Evolutionary conservation across 2,329 filamentous ascomycete genomes (phyloP), one percentile per base, ranked within the genome.

Genomic region (Phyllosticta citrichinensis): DNA sequence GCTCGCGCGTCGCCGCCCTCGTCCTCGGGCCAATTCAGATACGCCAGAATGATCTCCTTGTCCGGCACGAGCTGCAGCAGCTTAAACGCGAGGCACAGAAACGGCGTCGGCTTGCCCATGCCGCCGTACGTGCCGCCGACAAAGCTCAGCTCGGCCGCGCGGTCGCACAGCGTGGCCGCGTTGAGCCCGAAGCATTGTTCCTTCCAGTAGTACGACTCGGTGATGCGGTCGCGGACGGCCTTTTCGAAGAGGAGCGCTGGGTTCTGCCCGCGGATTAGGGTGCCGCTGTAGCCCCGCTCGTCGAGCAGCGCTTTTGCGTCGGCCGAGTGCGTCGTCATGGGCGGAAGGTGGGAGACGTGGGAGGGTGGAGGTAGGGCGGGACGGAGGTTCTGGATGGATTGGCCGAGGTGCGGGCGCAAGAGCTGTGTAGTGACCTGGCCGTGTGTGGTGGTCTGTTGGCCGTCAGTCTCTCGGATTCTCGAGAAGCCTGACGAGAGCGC

Each of bases 131-230:
- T 96, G 66, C 94, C 94, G 64, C 92, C 94, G 61, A 99, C 83
- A 74, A 88, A 94, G 56, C 79, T 82, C 55, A 99, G 83, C 67
- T 93, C 88, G 25, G 91, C 88, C 0, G 95, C 92, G 65, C 94
- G 89, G 76, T 97, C 90, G 68, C 96, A 87, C 5, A 99, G 74
- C 0, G 84, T 87, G 1, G 85, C 85, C 3, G 83, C 83, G 77
- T 97, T 99, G 65, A 99, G 81, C 52, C 89, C 94, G 76, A 97
- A 99, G 74, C 94, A 97, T 77, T 97, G 92, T 76, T 97, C 94
- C 75, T 97, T 97, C 88, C 91, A 99, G 79, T 96, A 99, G 77
- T 96, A 95, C 58, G 86, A 90, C 71, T 96, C 91, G 67, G 92
- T 86, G 74, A 99, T 97, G 71, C 94, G 91, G 76, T 99, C 94